phyloP scores from a whole-genome alignment of 495 filamentous ascomycete genomes.

The Penicillium atrosanguineum region DNA sequence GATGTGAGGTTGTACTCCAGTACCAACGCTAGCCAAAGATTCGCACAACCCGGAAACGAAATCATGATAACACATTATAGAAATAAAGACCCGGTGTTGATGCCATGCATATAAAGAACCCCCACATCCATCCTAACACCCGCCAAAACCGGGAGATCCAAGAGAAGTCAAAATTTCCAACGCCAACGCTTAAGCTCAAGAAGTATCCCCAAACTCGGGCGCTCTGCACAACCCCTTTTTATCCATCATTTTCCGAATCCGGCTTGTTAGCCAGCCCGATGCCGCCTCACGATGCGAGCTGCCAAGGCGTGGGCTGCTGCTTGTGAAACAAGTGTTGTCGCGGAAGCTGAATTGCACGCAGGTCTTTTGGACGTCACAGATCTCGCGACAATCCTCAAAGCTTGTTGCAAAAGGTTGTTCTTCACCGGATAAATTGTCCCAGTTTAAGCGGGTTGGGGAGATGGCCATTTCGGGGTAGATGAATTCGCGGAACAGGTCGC shows the following conservation, averaged over 20 bases:
- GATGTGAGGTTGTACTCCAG: background rate
- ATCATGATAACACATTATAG: constrained; percentile 1
- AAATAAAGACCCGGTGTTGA: background rate
- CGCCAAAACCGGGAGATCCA: background rate
- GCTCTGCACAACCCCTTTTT: constrained; percentile 30
- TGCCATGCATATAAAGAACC: constrained; percentile 11
- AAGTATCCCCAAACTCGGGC: constrained; percentile 30
- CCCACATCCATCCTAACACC: constrained; percentile 2
- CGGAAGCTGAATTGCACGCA: constrained; percentile 42
- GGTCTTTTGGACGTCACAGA: constrained; percentile 25
- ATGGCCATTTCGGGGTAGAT: constrained; percentile 37
- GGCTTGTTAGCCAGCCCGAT: constrained; percentile 38
- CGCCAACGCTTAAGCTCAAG: background rate
- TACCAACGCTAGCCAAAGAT: background rate
- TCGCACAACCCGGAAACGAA: background rate
- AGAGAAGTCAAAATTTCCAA: background rate
- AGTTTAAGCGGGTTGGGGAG: constrained; percentile 29
- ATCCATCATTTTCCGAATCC: constrained; percentile 33
- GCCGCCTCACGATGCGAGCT: constrained; percentile 16
- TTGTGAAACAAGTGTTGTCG: constrained; percentile 33
- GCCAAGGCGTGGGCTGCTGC: constrained; percentile 34
- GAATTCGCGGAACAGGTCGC: constrained; percentile 44
- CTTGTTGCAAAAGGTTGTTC: constrained; percentile 29
- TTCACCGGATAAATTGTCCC: constrained; percentile 47
- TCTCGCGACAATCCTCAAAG: constrained; percentile 35